Evolutionary conservation across 139 green algal species (phyloP), one percentile per base, ranked within the genome.

Genomic region (Eudorina sp.): DNA sequence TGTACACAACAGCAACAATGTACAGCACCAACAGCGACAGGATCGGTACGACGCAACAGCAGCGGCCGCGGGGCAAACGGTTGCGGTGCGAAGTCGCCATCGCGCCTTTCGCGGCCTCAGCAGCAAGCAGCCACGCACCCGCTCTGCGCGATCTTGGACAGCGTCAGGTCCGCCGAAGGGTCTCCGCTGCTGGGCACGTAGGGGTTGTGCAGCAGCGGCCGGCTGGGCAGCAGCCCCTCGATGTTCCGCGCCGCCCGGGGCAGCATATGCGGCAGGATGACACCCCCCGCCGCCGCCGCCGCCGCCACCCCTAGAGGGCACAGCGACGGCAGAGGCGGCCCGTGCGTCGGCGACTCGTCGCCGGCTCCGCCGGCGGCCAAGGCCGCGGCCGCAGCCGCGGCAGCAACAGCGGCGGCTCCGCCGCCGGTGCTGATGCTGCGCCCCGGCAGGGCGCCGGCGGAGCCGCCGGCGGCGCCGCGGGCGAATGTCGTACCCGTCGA

Each of bases 131-230:
- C 5, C 36, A 14, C 51, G 36, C 23, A 60, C 58, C 36, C 48
- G 53, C 77, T 55, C 38, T 87, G 78, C 64, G 80, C 62, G 14
- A 86, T 84, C 76, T 86, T 84, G 76, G 64, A 80, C 51, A 79
- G 58, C 45, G 38, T 36, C 31, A 55, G 74, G 58, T 87, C 58
- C 25, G 68, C 84, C 2, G 34, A 75, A 6, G 89, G 64, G 45
- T 90, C 76, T n/a, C 58, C 60, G 55, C 69, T 77, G 66, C 36
- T 73, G 51, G 85, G 78, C 6, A 70, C 88, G 60, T 86, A 83
- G 43, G 86, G 76, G 75, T 81, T 90, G 84, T 89, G 84, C 51
- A 83, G 84, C 84, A 84, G 53, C 36, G 70, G 84, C 18, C 70
- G 40, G 25, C 48, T 70, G 8, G 84, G 70, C 69, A 83, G 51